phyloP scores from a whole-genome alignment of 805 yeast genomes.

The Cyberlindnera lachancei region DNA sequence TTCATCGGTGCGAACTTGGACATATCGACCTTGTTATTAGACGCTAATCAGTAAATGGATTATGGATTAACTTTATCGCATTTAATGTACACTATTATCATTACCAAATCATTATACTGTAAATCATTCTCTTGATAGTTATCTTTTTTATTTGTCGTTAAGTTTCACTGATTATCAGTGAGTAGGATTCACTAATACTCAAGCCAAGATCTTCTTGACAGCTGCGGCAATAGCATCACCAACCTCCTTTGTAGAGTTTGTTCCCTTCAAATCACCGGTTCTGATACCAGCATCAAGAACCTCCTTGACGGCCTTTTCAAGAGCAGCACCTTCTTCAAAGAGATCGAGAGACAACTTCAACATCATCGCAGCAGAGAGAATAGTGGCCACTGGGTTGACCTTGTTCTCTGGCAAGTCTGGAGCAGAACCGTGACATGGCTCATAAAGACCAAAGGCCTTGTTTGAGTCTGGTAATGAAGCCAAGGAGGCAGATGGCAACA shows the following conservation, averaged over 20 bases:
- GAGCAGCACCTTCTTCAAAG: constrained; percentile 75
- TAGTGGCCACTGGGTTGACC: constrained; percentile 94
- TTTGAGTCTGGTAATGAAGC: constrained; percentile 96
- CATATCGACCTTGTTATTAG: no score
- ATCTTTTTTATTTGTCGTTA: no score
- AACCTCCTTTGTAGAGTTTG: constrained; percentile 78
- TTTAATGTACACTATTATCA: no score
- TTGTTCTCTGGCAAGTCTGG: constrained; percentile 85
- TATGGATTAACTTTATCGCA: no score
- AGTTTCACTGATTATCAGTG: no score
- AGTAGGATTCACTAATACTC: no score
- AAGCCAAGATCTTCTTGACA: constrained; percentile 47
- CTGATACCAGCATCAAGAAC: constrained; percentile 80
- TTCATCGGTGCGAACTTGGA: no score
- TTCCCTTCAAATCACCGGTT: constrained; percentile 89
- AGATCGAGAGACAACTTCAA: constrained; percentile 81
- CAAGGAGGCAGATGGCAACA: constrained; percentile 89
- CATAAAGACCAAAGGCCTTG: constrained; percentile 91
- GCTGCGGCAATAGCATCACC: constrained; percentile 88
- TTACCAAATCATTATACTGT: no score
- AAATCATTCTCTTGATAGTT: no score
- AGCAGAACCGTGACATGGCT: constrained; percentile 98
- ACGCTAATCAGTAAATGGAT: no score
- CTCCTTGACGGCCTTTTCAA: constrained; percentile 79
- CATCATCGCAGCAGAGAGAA: constrained; percentile 97